Conservation (phyloP, 306 rosid species). For the Clitoria ternatea region DNA sequence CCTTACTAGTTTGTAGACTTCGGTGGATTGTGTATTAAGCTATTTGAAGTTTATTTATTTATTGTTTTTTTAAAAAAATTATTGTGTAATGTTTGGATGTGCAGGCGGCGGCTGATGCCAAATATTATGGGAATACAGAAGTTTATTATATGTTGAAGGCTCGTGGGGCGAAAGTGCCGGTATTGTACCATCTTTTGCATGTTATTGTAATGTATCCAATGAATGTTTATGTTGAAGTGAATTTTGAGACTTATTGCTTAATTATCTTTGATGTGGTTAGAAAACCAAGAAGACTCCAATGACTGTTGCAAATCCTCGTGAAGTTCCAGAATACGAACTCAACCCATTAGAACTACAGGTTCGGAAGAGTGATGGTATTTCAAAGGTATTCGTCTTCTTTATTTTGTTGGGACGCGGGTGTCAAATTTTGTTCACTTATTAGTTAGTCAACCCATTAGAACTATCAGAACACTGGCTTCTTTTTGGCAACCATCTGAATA, state of each 20-base stretch:
- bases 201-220: neutral
- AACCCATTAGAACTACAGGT: constrained; percentile 96
- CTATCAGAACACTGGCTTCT: neutral
- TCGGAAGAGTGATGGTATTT: constrained; percentile 84
- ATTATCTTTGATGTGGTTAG: constrained; percentile 38
- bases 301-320: constrained; percentile 96
- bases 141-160: constrained; percentile 77
- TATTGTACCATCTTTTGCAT: constrained; percentile 22
- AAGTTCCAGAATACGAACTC: constrained; percentile 99
- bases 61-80: no score
- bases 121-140: constrained; percentile 72
- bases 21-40: no score
- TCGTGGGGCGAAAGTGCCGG: constrained; percentile 97
- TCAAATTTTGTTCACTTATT: neutral
- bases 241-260: constrained; percentile 18
- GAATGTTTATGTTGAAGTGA: neutral
- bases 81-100: constrained; percentile 28
- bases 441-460: no score
- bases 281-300: constrained; percentile 92
- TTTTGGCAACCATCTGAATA: neutral
- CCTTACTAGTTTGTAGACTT: no score
- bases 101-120: constrained; percentile 99
- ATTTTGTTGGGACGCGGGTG: neutral
- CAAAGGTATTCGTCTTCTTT: constrained; percentile 51
- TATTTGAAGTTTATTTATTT: no score